Conservation (phyloP, 2,329 filamentous ascomycete genomes). For the Fusarium sp. region DNA sequence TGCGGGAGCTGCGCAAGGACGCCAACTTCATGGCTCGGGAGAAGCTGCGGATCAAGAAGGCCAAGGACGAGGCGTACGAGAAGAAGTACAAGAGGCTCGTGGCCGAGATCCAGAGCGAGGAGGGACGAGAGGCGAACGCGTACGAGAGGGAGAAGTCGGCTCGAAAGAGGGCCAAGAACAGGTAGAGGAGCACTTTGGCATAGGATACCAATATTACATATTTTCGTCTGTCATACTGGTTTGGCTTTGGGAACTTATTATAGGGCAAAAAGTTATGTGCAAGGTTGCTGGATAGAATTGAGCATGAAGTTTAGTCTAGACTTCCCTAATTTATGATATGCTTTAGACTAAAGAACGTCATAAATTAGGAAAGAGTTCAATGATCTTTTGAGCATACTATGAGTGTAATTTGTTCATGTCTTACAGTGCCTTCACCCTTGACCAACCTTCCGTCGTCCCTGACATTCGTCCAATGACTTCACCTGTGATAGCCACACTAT, state of each 20-base stretch:
- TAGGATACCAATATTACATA: slow-evolving; percentile 39
- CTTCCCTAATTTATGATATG: background rate
- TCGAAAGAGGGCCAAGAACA: slow-evolving; percentile 74
- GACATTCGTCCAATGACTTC: background rate
- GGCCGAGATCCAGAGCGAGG: slow-evolving; percentile 95
- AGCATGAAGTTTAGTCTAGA: background rate
- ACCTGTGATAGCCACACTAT: background rate
- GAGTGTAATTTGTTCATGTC: background rate
- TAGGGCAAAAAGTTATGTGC: background rate
- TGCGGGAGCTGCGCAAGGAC: slow-evolving; percentile 95
- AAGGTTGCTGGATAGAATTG: background rate
- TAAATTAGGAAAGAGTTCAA: background rate
- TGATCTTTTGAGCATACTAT: background rate
- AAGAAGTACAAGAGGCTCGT: slow-evolving; percentile 94
- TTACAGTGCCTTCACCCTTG: background rate
- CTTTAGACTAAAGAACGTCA: background rate
- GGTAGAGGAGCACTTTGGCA: slow-evolving; percentile 40
- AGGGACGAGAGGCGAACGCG: slow-evolving; percentile 85
- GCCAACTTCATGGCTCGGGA: slow-evolving; percentile 93
- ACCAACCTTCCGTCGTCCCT: background rate
- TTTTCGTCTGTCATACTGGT: slow-evolving; percentile 18
- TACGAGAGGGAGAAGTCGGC: slow-evolving; percentile 89
- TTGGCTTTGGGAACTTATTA: background rate
- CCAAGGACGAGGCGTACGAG: slow-evolving; percentile 92
- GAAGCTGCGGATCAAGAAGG: slow-evolving; percentile 91